These are phyloP conservation scores for Ustilago nuda DNA, from an alignment of 1,284 basidiomycete genomes.

Conservation along the genomic window DNA sequence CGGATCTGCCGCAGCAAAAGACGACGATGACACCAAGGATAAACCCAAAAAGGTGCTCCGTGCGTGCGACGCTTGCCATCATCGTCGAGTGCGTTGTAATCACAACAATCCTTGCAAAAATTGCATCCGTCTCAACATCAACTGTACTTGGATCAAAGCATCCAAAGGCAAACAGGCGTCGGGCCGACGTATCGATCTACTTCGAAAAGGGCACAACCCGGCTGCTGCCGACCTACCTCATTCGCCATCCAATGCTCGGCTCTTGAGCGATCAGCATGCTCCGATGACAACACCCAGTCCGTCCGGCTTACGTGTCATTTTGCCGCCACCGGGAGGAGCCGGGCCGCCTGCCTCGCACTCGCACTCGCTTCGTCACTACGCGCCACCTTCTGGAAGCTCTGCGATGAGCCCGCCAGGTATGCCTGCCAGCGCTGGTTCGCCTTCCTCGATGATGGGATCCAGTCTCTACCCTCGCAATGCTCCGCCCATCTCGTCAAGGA, in stretches of 20 bases:
- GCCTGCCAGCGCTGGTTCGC: conserved; percentile 36
- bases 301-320: conserved; percentile 21
- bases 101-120: conserved; percentile 61
- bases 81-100: conserved; percentile 57
- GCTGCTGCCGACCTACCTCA: conserved; percentile 34
- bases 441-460: conserved; percentile 20
- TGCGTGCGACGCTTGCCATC: conserved; percentile 51
- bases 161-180: conserved; percentile 56
- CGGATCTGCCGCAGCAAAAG: conserved; percentile 13
- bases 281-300: conserved; percentile 28
- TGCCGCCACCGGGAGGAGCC: conserved; percentile 16
- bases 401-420: conserved; percentile 41
- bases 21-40: conserved; percentile 36
- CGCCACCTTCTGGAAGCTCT: conserved; percentile 11
- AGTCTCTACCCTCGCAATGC: conserved; percentile 44
- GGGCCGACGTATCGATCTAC: conserved; percentile 46
- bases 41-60: conserved; percentile 51
- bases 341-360: conserved; percentile 7
- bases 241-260: conserved; percentile 19
- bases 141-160: conserved; percentile 61
- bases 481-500: conserved; percentile 18
- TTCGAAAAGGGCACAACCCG: conserved; percentile 50
- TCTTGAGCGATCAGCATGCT: conserved; percentile 16
- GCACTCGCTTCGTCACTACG: conserved; percentile 35
- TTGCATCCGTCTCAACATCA: conserved; percentile 58